Conservation (phyloP, 73 alveolate species). For the Tetrahymena thermophila region DNA sequence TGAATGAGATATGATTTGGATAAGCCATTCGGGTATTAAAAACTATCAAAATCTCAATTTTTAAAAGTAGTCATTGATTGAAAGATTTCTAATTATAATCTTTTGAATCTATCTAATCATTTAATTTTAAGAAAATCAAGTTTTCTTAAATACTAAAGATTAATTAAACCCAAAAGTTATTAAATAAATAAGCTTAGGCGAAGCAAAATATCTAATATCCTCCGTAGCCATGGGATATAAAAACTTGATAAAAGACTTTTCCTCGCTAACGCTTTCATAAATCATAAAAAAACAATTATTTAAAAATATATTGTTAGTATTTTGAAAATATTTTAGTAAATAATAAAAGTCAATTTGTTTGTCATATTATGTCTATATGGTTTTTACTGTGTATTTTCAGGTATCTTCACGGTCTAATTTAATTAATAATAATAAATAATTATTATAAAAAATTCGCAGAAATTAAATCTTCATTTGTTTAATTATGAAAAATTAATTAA, state of each 20-base stretch:
- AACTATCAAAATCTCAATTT: background rate
- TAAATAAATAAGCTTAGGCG: background rate
- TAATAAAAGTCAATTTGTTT: background rate
- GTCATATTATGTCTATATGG: background rate
- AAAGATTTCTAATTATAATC: background rate
- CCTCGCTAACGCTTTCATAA: background rate
- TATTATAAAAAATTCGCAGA: background rate
- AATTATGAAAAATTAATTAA: background rate
- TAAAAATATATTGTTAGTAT: background rate
- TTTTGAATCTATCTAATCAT: background rate
- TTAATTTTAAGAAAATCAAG: background rate
- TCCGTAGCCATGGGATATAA: background rate
- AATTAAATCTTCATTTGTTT: too few relatives aligned
- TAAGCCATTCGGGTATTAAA: background rate
- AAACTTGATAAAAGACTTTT: background rate
- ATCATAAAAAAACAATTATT: background rate
- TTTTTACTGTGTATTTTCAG: background rate
- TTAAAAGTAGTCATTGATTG: background rate
- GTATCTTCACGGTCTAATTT: background rate
- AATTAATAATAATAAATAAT: too few relatives aligned
- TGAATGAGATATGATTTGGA: background rate
- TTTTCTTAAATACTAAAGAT: background rate
- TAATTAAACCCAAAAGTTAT: background rate
- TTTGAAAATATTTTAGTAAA: too few relatives aligned
- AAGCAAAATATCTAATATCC: background rate